Evolutionary conservation across 495 filamentous ascomycete species (phyloP), one percentile per base, ranked within the genome.

Genomic region (Sabuloglossum arenarium): DNA sequence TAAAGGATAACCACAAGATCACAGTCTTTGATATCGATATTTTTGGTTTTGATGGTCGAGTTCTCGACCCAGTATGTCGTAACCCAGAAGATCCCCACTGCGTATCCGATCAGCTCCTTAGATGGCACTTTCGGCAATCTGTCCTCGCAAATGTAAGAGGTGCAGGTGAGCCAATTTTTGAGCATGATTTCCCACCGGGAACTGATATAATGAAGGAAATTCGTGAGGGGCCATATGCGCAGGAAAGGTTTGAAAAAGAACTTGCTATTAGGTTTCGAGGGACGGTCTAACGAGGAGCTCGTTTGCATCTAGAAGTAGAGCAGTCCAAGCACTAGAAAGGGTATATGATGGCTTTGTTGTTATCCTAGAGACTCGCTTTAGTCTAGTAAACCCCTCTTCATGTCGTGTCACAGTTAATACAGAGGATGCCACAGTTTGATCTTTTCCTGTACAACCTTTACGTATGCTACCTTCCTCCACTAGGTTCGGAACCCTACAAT

Each of bases 101-200:
- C 42, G 56, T 62, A 54, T 56, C 57, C 12, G 60, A 66, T 50
- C 45, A 65, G 37, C 61, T 65, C 52, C 59, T 68, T 6, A 45
- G 63, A 19, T 67, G 65, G 65, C 63, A 67, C 53, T 67, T 67
- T 47, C 46, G 63, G 10, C 65, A 67, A 55, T 59, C 57, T 14
- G 62, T 67, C 29, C 56, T 67, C 25, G 58, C 61, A 19, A 66
- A 66, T 34, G 65, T 64, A 61, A 61, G 60, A 59, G 61, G 63
- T 54, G 59, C 59, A 32, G 65, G 65, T 4, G 65, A 65, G 53
- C 65, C 63, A 9, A 55, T 65, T 12, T 68, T 68, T 37, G 63
- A 68, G 57, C 55, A 60, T 45, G 65, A 68, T 59, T 68, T 67
- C 53, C 59, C 60, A 31, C 61, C 63, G 23, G 61, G 63, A 32